A percentile compares a stretch with the other conserved stretches of the same genome.
Conservation (phyloP, 2,329 filamentous ascomycete genomes). For the Whalleya microplaca region DNA sequence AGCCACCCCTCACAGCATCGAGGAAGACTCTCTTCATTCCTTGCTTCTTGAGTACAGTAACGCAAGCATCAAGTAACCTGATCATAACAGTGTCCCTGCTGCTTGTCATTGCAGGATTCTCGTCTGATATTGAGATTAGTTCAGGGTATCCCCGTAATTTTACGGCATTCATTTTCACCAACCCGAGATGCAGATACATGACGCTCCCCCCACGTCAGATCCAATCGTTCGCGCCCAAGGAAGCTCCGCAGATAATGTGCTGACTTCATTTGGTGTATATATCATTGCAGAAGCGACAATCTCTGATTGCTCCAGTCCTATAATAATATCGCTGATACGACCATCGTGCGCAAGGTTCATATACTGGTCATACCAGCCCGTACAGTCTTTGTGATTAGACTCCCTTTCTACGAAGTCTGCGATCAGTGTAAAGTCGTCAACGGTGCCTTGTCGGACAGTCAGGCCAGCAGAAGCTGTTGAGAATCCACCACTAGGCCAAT, state of each 20-base stretch:
- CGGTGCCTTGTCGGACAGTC: conserved; percentile 49
- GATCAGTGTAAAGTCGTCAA: conserved; percentile 51
- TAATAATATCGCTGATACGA: conserved; percentile 56
- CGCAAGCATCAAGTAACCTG: conserved; percentile 57
- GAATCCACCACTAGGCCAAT: conserved; percentile 49
- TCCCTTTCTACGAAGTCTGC: conserved; percentile 55
- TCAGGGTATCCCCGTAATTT: conserved; percentile 3
- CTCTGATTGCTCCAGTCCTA: conserved; percentile 52
- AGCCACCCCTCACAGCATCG: conserved; percentile 56
- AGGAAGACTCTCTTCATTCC: conserved; percentile 60
- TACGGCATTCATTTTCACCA: conserved; percentile 31
- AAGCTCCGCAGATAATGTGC: conserved; percentile 52
- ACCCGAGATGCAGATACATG: conserved; percentile 65
- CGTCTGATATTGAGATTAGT: conserved; percentile 42
- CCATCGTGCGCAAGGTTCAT: conserved; percentile 52
- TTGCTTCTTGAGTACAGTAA: conserved; percentile 48
- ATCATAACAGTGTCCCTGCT: conserved; percentile 54
- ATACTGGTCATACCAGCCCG: conserved; percentile 66
- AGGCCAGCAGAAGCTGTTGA: conserved; percentile 43
- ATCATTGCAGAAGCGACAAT: conserved; percentile 59
- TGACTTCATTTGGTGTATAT: conserved; percentile 53
- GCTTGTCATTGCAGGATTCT: conserved; percentile 46
- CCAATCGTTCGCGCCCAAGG: conserved; percentile 59
- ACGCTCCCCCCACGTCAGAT: conserved; percentile 57
- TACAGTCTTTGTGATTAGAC: conserved; percentile 49